Conservation (phyloP, 176 grass and related monocot genomes). For the Lolium rigidum region DNA sequence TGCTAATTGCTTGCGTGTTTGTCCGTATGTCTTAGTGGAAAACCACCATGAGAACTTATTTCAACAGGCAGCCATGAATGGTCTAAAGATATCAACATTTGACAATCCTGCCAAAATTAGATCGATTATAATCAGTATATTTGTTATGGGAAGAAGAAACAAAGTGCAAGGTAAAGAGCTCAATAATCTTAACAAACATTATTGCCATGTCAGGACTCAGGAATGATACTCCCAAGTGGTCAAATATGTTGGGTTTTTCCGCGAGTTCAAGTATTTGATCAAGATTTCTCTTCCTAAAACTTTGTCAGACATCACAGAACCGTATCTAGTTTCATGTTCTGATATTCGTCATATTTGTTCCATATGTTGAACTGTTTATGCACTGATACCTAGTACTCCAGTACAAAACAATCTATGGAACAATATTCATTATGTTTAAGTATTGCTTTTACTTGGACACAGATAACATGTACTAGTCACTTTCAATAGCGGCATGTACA, state of each 20-base stretch:
- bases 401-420: background rate
- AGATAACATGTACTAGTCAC: conserved; percentile 2
- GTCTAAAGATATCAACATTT: conserved; percentile 28
- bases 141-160: background rate
- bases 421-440: background rate
- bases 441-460: conserved; percentile 1
- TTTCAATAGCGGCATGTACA: background rate
- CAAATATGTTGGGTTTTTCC: background rate
- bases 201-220: conserved; percentile 12
- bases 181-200: conserved; percentile 13
- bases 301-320: background rate
- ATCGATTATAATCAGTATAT: conserved; percentile 7
- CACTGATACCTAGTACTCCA: background rate
- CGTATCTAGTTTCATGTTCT: background rate
- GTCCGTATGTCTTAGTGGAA: conserved; percentile 27
- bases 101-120: conserved; percentile 43
- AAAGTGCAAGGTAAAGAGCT: background rate
- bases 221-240: conserved; percentile 8
- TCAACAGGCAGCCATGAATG: conserved; percentile 36
- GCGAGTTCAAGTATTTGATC: conserved; percentile 2
- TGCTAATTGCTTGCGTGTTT: background rate
- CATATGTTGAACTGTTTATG: conserved; percentile 5
- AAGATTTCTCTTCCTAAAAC: background rate
- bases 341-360: background rate
- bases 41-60: conserved; percentile 35